Base-by-base conservation (phyloP, 73 alveolate genomes). In the Stentor coeruleus region DNA sequence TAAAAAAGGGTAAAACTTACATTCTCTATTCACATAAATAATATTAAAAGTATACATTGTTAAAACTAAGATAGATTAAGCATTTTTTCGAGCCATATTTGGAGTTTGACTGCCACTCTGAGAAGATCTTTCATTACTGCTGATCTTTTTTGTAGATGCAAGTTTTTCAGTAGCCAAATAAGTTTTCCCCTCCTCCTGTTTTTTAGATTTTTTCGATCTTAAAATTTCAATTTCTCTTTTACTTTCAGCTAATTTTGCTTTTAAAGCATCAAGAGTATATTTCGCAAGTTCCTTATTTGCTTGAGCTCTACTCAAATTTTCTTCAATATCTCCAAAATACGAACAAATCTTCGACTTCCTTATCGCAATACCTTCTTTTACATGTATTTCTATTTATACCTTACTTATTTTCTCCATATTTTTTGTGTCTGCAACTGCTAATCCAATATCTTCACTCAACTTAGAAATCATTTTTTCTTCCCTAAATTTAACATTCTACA, bases 101-200 rank as follows among this genome's bases (percentile, higher is more conserved):
- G 66, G 66, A 49, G 66, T 49, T 20, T 49, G 66, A 49, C 66
- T 49, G 6, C 66, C 66, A 49, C 66, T 49, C 20, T 49, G 6
- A 6, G 66, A 6, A 49, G 66, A 20, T 11, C 28, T 6, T 49
- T 49, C 66, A 49, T 6, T 49, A 20, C 66, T 49, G 66, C 28
- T 49, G 6, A 6, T 20, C 20, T 49, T 49, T 49, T 49, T 49
- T 11, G 66, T 49, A 49, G 66, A 28, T 0, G 79, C 79, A 1
- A 66, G 79, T 2, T 66, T 66, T 31, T 66, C 79, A 66, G 40
- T 26, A 11, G 79, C 79, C 79, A 66, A 33, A 66, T 28, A 66
- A 0, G 79, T 66, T 31, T 66, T 66, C 40, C 49, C 14, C 37
- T 66, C 79, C 33, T 66, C 79, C n/a, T 14, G 36, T 40, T 66